A percentile compares a stretch with the other conserved stretches of the same genome.
Evolutionary conservation across 305 asterid genomes (phyloP).

Genomic region (Coffea humblotiana): DNA sequence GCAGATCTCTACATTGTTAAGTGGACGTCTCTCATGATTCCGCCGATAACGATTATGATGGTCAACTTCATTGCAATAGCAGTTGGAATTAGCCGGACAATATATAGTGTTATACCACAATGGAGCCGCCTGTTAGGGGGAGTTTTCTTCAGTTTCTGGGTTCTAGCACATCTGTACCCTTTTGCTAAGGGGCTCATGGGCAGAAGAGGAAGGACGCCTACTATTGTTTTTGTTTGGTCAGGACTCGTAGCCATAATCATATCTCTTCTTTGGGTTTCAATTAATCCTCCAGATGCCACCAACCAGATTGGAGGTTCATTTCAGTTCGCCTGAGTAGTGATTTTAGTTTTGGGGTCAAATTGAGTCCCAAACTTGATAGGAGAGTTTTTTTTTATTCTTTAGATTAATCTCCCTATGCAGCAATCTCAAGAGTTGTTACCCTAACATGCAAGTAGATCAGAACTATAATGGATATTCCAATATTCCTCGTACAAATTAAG

Average conservation of each 20-base stretch:
- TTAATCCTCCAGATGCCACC: constrained; percentile 61
- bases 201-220: constrained; percentile 76
- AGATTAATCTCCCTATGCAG: not conserved
- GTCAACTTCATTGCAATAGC: constrained; percentile 73
- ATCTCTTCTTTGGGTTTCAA: constrained; percentile 80
- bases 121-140: constrained; percentile 91
- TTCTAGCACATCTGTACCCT: constrained; percentile 76
- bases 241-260: constrained; percentile 81
- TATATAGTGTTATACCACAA: constrained; percentile 75
- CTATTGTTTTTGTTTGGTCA: constrained; percentile 83
- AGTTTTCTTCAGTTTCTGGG: constrained; percentile 91
- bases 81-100: constrained; percentile 72
- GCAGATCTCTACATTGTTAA: constrained; percentile 69
- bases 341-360: not conserved
- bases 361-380: not conserved
- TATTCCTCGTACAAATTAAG: not conserved
- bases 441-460: not conserved
- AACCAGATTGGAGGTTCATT: constrained; percentile 72
- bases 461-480: not conserved
- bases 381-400: not conserved
- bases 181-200: constrained; percentile 91
- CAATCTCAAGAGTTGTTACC: not conserved
- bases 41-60: constrained; percentile 69
- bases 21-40: constrained; percentile 75
- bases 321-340: constrained; percentile 60